A percentile compares a stretch with the other conserved stretches of the same genome.
phyloP scores from a whole-genome alignment of 371 early-diverging fungal species.

The Mortierella sp. region DNA sequence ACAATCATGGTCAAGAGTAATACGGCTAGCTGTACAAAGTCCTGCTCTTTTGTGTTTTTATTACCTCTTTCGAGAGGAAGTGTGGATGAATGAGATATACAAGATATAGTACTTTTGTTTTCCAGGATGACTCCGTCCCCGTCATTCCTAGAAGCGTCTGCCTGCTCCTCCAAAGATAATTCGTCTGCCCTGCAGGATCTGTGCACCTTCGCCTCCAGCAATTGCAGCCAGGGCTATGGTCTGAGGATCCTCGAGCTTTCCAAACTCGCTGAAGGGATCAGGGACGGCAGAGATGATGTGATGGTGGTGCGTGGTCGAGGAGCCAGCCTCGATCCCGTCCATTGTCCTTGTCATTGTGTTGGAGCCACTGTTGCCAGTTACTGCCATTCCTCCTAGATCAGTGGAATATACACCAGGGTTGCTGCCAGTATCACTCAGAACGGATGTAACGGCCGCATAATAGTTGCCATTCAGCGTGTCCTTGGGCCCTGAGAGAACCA shows the following conservation, averaged over 20 bases:
- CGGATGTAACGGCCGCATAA: too few relatives aligned
- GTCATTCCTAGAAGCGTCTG: not conserved
- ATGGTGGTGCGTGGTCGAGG: conserved; percentile 1
- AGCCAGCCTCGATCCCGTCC: conserved; percentile 29
- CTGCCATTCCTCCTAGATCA: not conserved
- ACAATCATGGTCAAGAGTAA: too few relatives aligned
- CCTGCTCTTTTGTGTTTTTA: not conserved
- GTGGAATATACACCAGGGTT: not conserved
- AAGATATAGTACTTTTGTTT: not conserved
- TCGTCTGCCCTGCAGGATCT: not conserved
- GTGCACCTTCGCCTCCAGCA: not conserved
- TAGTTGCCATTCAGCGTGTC: too few relatives aligned
- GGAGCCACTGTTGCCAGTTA: not conserved
- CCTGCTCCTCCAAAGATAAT: conserved; percentile 1
- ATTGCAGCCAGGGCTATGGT: too few relatives aligned
- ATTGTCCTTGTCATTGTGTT: conserved; percentile 1
- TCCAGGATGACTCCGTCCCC: too few relatives aligned
- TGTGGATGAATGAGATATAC: too few relatives aligned
- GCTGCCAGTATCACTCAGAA: not conserved
- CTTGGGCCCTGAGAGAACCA: conserved; percentile 28
- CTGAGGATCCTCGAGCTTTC: too few relatives aligned
- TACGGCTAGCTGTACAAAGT: too few relatives aligned
- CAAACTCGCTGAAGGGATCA: conserved; percentile 15
- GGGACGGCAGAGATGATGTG: conserved; percentile 30
- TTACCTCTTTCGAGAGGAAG: not conserved